These are phyloP conservation scores for Agaricus subrufescens DNA, from an alignment of 768 basidiomycete genomes.

Conservation along the genomic window DNA sequence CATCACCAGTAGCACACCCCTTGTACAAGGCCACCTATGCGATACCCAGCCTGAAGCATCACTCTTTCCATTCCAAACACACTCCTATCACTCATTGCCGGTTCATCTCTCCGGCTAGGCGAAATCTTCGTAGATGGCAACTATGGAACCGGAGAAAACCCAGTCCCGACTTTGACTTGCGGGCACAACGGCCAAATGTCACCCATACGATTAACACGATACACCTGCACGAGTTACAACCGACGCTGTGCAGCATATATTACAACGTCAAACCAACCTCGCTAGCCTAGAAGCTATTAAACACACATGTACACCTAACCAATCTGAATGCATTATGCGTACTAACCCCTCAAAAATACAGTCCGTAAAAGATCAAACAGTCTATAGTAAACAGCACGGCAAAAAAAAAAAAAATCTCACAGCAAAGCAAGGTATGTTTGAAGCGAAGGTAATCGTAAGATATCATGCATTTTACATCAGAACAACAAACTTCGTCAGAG, in stretches of 20 bases:
- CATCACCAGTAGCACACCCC: no score
- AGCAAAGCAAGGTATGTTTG: neutral
- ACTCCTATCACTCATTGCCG: no score
- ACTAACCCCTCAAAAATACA: neutral
- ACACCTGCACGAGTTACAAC: neutral
- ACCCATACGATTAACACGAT: no score
- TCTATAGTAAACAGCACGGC: neutral
- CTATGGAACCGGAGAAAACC: no score
- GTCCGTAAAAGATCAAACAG: neutral
- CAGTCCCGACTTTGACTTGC: no score
- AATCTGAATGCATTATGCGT: neutral
- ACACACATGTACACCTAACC: conserved; percentile 4
- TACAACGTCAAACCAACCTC: neutral
- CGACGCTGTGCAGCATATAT: neutral
- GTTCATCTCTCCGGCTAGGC: no score
- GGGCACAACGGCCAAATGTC: no score
- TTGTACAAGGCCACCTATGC: no score
- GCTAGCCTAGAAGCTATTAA: neutral
- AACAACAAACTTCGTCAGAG: neutral
- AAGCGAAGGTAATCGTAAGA: conserved; percentile 3
- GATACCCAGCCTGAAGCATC: no score
- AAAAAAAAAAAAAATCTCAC: neutral
- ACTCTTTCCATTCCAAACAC: no score
- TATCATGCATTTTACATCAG: conserved; percentile 1
- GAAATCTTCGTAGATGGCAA: no score